Base-by-base conservation (phyloP, 306 rosid genomes). In the Malus sieversii region DNA sequence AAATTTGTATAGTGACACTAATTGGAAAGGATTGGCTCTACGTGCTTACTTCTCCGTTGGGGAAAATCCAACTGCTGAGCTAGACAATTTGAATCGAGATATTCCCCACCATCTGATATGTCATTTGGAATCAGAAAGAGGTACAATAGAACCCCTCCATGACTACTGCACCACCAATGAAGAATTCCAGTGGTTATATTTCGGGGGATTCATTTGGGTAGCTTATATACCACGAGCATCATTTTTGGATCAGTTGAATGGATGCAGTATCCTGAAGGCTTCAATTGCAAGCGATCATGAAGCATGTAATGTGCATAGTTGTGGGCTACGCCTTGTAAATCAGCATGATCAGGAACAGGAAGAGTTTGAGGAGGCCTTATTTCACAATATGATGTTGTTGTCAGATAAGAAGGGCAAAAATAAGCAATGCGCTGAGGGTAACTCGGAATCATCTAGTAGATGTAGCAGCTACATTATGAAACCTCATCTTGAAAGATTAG, bases 21-120 rank as follows among this genome's bases (percentile, higher is more conserved):
- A 62, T 8, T 82, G 79, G 85, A 38, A 68, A 16, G 85, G 85
- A 40, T 63, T 82, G 44, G 68, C 45, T 18, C 30, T 82, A 6
- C 73, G 73, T 46, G 58, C 81, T n/a, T 19, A 22, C 42, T 73
- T 82, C 66, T 57, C 74, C 20, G 52, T 61, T 53, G 62, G 8
- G 59, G 10, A 27, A 55, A 66, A 44, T 2, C 66, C 73, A 16
- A 73, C 53, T 13, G 45, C 72, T 4, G n/a, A 52, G 48, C 35
- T 69, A 35, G 30, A 63, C 20, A 61, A 61, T 38, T 18, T 63
- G 25, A 40, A 52, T 64, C 55, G 40, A 27, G 61, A 13, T 32
- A 48, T 30, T 33, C 20, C 58, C 53, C 81, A 67, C 30, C 46
- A 48, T 30, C 76, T 82, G 18, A 14, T 38, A 3, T 82, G 79